Evolutionary conservation across 2,329 filamentous ascomycete genomes (phyloP).

Genomic region (Microthyrium microscopicum): DNA sequence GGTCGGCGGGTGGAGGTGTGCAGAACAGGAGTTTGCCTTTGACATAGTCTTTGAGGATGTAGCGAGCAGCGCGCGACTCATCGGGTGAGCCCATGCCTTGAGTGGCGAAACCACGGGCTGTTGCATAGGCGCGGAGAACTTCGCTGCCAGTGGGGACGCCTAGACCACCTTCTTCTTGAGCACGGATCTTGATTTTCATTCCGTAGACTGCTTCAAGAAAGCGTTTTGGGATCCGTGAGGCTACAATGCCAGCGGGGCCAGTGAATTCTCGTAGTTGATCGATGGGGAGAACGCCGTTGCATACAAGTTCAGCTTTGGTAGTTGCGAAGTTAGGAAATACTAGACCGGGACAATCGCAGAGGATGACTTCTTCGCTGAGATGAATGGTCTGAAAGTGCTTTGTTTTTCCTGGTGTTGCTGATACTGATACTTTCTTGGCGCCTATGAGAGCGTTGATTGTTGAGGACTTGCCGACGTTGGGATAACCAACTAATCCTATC

Average conservation of each 20-base stretch:
- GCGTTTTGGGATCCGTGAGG: slow-evolving; percentile 66
- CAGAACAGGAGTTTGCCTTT: slow-evolving; percentile 89
- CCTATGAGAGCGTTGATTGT: slow-evolving; percentile 99
- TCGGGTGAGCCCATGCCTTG: slow-evolving; percentile 82
- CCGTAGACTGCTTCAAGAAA: slow-evolving; percentile 92
- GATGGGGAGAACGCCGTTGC: slow-evolving; percentile 87
- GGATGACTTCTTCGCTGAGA: slow-evolving; percentile 70
- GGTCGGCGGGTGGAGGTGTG: slow-evolving; percentile 60
- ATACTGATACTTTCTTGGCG: slow-evolving; percentile 96
- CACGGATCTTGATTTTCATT: slow-evolving; percentile 67
- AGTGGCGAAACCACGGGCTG: slow-evolving; percentile 78
- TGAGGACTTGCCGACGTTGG: slow-evolving; percentile 97
- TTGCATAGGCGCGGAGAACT: slow-evolving; percentile 70
- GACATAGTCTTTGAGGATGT: slow-evolving; percentile 92
- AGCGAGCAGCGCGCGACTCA: slow-evolving; percentile 76
- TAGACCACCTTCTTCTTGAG: slow-evolving; percentile 81
- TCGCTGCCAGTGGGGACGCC: slow-evolving; percentile 74
- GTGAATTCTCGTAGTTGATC: slow-evolving; percentile 90
- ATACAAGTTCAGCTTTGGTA: slow-evolving; percentile 90
- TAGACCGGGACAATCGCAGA: slow-evolving; percentile 96
- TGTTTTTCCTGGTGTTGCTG: slow-evolving; percentile 91
- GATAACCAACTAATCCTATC: slow-evolving; percentile 91
- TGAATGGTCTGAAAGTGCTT: slow-evolving; percentile 99
- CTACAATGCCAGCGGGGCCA: slow-evolving; percentile 69
- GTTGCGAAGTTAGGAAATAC: slow-evolving; percentile 97